Percentiles rank a stretch among this genome's conserved stretches.
These are phyloP conservation scores for Penicillium paradoxum DNA, from an alignment of 495 filamentous ascomycete species.

Conservation along the genomic window DNA sequence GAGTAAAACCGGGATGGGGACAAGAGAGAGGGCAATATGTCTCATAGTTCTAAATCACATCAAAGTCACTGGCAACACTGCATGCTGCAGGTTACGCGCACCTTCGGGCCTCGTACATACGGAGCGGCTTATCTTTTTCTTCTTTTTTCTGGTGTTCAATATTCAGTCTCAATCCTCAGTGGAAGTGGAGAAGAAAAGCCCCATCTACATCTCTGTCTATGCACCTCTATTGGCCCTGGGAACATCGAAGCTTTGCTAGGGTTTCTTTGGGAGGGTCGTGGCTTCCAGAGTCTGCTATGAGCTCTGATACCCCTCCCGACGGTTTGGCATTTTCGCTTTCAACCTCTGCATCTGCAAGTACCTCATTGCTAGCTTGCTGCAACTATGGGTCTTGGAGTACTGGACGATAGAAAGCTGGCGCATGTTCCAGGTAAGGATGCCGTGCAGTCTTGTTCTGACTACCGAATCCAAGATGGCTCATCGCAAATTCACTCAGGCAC, in stretches of 20 bases:
- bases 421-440: conserved; percentile 65
- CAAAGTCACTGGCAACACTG: not conserved
- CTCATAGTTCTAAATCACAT: not conserved
- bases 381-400: conserved; percentile 76
- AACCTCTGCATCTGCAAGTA: not conserved
- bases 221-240: not conserved
- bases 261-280: not conserved
- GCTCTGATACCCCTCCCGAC: not conserved
- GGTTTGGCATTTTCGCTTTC: not conserved
- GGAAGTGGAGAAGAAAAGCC: not conserved
- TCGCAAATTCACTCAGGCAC: conserved; percentile 47
- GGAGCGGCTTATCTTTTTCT: not conserved
- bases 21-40: no score
- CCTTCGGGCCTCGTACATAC: not conserved
- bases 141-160: not conserved
- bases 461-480: not conserved
- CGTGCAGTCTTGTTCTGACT: not conserved
- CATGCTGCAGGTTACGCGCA: not conserved
- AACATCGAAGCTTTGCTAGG: not conserved
- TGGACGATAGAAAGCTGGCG: conserved; percentile 58
- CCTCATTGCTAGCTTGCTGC: not conserved
- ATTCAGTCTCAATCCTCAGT: not conserved
- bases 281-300: not conserved
- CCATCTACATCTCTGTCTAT: not conserved
- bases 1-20: no score